phyloP scores from a whole-genome alignment of 768 basidiomycete genomes.

The Boletus speciosus region DNA sequence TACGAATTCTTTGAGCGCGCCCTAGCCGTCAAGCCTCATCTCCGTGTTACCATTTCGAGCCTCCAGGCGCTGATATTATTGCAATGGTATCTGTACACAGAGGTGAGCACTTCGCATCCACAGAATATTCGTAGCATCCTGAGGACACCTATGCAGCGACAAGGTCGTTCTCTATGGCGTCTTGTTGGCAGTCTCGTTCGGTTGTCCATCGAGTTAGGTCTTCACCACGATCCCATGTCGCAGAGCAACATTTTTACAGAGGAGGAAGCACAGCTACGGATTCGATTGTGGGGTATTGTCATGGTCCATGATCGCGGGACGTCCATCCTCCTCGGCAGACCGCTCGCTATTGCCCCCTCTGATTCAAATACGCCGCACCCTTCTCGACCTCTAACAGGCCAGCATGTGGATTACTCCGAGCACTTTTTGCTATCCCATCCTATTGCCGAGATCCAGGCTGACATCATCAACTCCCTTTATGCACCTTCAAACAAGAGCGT shows the following conservation, averaged over 20 bases:
- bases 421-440: conserved; percentile 77
- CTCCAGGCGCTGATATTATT: conserved; percentile 79
- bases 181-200: conserved; percentile 83
- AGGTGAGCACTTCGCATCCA: conserved; percentile 44
- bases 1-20: conserved; percentile 85
- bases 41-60: conserved; percentile 78
- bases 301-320: conserved; percentile 87
- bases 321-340: conserved; percentile 81
- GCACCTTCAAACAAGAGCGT: conserved; percentile 67
- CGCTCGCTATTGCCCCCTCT: conserved; percentile 76
- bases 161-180: conserved; percentile 87
- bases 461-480: conserved; percentile 85
- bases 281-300: conserved; percentile 81
- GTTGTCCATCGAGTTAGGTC: conserved; percentile 75
- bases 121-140: conserved; percentile 1
- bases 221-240: conserved; percentile 80
- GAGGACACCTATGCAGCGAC: conserved; percentile 49
- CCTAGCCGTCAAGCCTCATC: conserved; percentile 72
- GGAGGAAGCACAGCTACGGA: conserved; percentile 74
- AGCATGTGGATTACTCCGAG: conserved; percentile 57
- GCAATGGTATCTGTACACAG: conserved; percentile 89
- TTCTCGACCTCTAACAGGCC: conserved; percentile 36
- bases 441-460: conserved; percentile 81
- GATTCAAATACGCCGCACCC: conserved; percentile 81
- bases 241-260: conserved; percentile 62